Base-by-base conservation (phyloP, 768 basidiomycete species). In the Tricholoma matsutake region DNA sequence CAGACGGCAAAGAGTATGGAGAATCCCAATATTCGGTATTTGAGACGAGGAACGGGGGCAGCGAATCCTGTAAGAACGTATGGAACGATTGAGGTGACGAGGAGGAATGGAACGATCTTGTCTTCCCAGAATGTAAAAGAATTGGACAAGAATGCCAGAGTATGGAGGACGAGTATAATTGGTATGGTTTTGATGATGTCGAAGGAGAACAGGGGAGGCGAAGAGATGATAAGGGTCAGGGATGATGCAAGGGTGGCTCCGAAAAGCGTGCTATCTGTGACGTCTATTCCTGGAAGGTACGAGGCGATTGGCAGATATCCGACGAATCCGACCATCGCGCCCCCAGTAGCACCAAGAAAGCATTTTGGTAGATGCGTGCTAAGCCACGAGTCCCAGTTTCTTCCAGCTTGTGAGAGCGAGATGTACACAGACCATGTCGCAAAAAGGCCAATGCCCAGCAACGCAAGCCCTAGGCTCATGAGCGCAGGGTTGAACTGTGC, bases 41-140 rank as follows among this genome's bases (percentile, higher is more conserved):
- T 88, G 39, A 98, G 83, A 39, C 85, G 83, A 4, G 77, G 65
- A 6, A 84, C 87, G 1, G 92, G 89, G 0, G 91, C 89, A 0
- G 83, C 75, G 58, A 93, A 75, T 0, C 91, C 89, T 53, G 78
- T 79, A 32, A 89, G 68, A 62, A 90, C 75, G 61, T 76, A 78
- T 0, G 87, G 86, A 10, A 85, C 73, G 37, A 94, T 75, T 32
- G 85, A 89, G 37, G 83, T 83, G 47, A 87, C 70, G 61, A 88
- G 76, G 57, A 98, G 81, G 81, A 87, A 96, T 7, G 86, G 83
- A 10, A 90, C 79, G 58, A 92, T 78, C 32, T 83, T 83, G 71
- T 98, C 96, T 81, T 99, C 97, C 94, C 95, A 98, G 72, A 98
- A 84, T n/a, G 92, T 93, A 78, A 93, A 96, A 0, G 95, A 97